Evolutionary conservation across 441 rosid species (phyloP).

Genomic region (Croton laevigatus): DNA sequence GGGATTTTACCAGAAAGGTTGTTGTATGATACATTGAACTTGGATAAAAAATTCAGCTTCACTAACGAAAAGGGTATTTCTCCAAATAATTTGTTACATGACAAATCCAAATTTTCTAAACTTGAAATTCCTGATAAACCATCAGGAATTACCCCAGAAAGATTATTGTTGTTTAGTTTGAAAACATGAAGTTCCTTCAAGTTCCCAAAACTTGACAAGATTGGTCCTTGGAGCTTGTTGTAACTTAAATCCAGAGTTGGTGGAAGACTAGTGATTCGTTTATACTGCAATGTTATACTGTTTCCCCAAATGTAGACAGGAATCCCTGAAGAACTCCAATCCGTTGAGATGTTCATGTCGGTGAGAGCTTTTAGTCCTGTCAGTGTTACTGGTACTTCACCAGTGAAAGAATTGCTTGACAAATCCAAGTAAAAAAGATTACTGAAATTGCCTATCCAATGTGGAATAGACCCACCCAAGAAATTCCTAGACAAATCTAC

Average conservation of each 20-base stretch:
- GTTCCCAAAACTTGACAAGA: conserved; percentile 67
- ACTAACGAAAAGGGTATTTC: conserved; percentile 51
- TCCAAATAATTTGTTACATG: conserved; percentile 51
- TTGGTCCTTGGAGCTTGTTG: conserved; percentile 55
- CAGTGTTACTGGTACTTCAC: conserved; percentile 9
- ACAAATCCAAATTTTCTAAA: conserved; percentile 62
- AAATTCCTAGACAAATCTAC: conserved; percentile 13
- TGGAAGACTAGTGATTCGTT: conserved; percentile 36
- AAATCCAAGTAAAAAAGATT: conserved; percentile 19
- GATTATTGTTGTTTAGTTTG: conserved; percentile 39
- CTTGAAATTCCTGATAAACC: conserved; percentile 58
- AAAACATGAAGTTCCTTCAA: conserved; percentile 58
- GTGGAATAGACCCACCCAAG: conserved; percentile 2
- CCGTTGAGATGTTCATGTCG: not conserved
- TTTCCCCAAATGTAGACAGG: too few relatives aligned
- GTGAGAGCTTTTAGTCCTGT: not conserved
- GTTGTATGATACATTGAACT: conserved; percentile 56
- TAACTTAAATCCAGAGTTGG: conserved; percentile 60
- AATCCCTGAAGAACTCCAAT: not conserved
- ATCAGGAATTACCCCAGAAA: conserved; percentile 58
- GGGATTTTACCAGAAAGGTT: conserved; percentile 53
- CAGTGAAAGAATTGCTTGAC: conserved; percentile 14
- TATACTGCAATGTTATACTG: conserved; percentile 1
- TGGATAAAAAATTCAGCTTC: conserved; percentile 52
- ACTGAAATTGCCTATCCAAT: not conserved